Evolutionary conservation across 192 early-diverging fungal genomes (phyloP), one percentile per base, ranked within the genome.

Genomic region (Coemansia sp.): DNA sequence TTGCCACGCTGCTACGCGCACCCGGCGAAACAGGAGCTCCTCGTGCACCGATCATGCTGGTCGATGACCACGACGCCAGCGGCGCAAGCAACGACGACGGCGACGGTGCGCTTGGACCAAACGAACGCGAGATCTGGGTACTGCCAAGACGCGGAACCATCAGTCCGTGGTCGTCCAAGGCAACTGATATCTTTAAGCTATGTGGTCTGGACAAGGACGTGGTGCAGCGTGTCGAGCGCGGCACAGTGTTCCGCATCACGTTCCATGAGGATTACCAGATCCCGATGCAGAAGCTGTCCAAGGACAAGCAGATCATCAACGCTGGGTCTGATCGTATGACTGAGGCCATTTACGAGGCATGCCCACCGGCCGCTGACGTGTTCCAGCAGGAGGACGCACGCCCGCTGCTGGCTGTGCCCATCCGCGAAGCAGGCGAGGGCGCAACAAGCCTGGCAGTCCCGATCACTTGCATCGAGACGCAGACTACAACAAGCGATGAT

Each of bases 131-230:
- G 51, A 61, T 95, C 38, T 76, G 90, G 73, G 93, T 98, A 37
- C 75, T 98, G 58, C 98, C 98, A 2, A 88, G 97, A 14, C 85
- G 86, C 65, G 98, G 98, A 33, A 99, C 97, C 28, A 99, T 99
- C 69, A 96, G 95, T 8, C 98, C 98, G 17, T 99, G 98, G 98
- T 97, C 96, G 18, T 96, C 94, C 60, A 99, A 99, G 88, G 98
- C 98, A 2, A 98, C 97, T 18, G 97, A 99, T 71, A 99, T 99
- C 83, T 94, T 94, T 15, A 86, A 88, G 36, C 90, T 93, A 51
- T 99, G 97, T 82, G 95, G 94, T 51, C 86, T 99, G 20, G 77
- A 84, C 38, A 61, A 76, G 61, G 45, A 51, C 15, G 66, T 82
- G 55, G 91, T 98, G 55, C 76, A 85, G 55, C 86, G 97, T 11